These are phyloP conservation scores for Epichloe festucae DNA, from an alignment of 2,329 filamentous ascomycete genomes.

Conservation along the genomic window DNA sequence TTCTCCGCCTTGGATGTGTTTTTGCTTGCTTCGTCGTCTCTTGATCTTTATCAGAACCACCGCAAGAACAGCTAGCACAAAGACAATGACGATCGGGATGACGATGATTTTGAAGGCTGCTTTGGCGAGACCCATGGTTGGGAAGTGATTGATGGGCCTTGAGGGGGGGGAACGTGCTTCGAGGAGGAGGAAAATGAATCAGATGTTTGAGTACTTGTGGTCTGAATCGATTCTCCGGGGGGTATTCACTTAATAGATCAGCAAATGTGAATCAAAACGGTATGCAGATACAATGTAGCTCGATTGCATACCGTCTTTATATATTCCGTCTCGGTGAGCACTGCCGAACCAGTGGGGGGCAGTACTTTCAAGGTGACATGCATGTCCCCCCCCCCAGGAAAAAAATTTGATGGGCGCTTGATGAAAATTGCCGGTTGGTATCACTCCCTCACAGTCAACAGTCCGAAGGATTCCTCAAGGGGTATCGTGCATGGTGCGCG, in stretches of 20 bases:
- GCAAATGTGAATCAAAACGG: neutral
- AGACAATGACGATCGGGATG: neutral
- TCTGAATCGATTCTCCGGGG: too few relatives aligned
- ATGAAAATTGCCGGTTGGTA: neutral
- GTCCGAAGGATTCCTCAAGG: neutral
- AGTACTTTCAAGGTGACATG: neutral
- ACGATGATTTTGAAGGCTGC: conserved; percentile 1
- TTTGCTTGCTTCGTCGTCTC: neutral
- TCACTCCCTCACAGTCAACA: neutral
- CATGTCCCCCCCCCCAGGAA: too few relatives aligned
- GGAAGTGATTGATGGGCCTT: neutral
- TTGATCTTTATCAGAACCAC: neutral
- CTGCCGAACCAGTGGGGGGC: neutral
- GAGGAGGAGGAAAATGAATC: too few relatives aligned
- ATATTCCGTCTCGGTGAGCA: neutral
- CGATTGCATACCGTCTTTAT: neutral
- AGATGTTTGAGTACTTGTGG: too few relatives aligned
- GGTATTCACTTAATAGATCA: neutral
- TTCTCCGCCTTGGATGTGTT: neutral
- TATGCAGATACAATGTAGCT: neutral
- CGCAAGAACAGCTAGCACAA: neutral
- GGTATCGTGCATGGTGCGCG: neutral
- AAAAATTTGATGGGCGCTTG: neutral
- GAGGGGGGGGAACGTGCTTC: too few relatives aligned
- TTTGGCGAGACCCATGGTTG: neutral